Percentiles rank a stretch among this genome's conserved stretches.
Conservation (phyloP, 2,329 filamentous ascomycete genomes). For the Colletotrichum salicis region DNA sequence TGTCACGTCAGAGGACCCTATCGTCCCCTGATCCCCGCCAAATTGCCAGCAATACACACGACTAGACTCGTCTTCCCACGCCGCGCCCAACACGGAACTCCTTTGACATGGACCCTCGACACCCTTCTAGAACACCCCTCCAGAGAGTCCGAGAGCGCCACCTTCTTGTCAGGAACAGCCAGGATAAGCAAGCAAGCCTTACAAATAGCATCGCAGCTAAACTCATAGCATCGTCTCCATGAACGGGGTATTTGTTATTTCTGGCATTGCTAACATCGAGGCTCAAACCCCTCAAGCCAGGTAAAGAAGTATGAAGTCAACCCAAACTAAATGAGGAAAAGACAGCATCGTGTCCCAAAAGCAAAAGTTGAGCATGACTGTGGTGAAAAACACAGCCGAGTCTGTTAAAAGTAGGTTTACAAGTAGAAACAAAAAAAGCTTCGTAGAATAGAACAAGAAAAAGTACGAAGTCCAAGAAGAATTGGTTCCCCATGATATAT, state of each 20-base stretch:
- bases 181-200: not conserved
- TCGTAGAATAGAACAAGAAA: not conserved
- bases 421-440: not conserved
- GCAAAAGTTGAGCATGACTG: not conserved
- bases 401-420: not conserved
- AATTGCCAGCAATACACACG: no score
- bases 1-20: no score
- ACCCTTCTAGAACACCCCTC: not conserved
- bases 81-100: not conserved
- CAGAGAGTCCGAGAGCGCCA: not conserved
- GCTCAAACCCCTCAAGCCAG: not conserved
- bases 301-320: not conserved
- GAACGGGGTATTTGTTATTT: not conserved
- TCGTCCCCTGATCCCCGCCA: not conserved
- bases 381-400: not conserved
- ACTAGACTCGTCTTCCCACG: no score
- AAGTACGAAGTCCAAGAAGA: not conserved
- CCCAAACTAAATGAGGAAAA: not conserved
- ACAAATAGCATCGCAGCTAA: not conserved
- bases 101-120: not conserved
- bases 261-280: not conserved
- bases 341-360: not conserved
- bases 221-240: not conserved
- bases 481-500: conserved; percentile 1
- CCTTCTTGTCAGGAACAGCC: no score